Base-by-base conservation (phyloP, 2,329 filamentous ascomycete genomes). In the Tolypocladium pustulatum region DNA sequence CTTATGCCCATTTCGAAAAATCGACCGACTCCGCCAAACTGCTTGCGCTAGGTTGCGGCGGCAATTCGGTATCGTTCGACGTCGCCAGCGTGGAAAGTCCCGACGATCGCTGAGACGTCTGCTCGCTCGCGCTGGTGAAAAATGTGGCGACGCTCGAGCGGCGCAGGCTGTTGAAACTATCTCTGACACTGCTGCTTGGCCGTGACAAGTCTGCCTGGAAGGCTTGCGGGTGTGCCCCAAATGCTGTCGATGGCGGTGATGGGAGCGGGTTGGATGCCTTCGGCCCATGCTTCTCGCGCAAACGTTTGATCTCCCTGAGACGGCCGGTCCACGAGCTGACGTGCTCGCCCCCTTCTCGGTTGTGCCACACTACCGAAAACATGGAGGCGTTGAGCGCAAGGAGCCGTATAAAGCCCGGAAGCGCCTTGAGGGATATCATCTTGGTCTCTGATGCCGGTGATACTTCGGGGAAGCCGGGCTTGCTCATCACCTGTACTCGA, bases 331-430 rank as follows among this genome's bases (percentile, higher is more conserved):
- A 97, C 10, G 90, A 90, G 13, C 91, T 94, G 36, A 94, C 81
- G 67, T 96, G 87, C 70, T 96, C 91, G 59, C 88, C 88, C 7
- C 87, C 88, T 62, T 88, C 83, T 54, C 86, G 81, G 66, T 84
- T 86, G 54, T 84, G 83, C 91, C 93, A 97, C n/a, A 97, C 92
- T 52, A 88, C 82, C 2, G 89, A 91, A 71, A 97, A 97, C 10
- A 97, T 90, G 17, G 90, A 95, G 0, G 94, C 92, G 68, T 97
- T 97, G 62, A 99, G 82, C 0, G 93, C 91, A 22, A 97, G 78
- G 54, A 96, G 85, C 41, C 94, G 86, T 57, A 97, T 89, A 69
- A 97, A 95, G 12, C 86, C 82, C 0, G 92, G 89, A 10, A 99
- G 79, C 15, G 90, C 90, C 64, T 85, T 86, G 37, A 93, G 82